Evolutionary conservation across 139 green algal species (phyloP), one percentile per base, ranked within the genome.

Genomic region (Chlamydomonas eustigma): DNA sequence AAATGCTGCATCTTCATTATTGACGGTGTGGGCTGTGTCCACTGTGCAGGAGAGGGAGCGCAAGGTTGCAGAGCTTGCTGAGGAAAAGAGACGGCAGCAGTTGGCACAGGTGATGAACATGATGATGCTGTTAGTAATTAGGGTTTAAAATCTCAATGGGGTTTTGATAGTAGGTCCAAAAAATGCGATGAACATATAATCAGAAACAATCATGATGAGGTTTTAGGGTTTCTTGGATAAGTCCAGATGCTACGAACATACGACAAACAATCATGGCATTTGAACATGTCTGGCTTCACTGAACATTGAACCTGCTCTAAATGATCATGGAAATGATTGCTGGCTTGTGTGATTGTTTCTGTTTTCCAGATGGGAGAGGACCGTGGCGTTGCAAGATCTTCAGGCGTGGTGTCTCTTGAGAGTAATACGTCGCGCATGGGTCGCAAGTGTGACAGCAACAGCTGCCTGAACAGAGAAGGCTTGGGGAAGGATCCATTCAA

Each of bases 401-500:
- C 44, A 4, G 18, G 39, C 3, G 28, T 37, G 3, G 68, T 76
- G 30, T 22, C 39, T 8, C 44, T 76, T 6, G 39, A 6, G 28
- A 51, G 44, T 50, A 69, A 30, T 5, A 69, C 44, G 3, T 38
- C 71, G 32, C 28, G 30, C 31, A 39, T 69, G 5, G 71, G 71
- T 5, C 71, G 71, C 28, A 76, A 76, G 50, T 76, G 71, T 39
- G 71, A 76, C 44, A 76, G 36, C 71, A 24, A 3, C 30, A 76
- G 6, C 3, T 76, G 71, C 71, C 22, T 78, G 37, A 35, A 22
- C 30, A 34, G 74, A 31, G 63, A 68, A 38, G 70, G 38, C 28
- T 2, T 69, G 36, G 74, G 37, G 24, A 39, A 5, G 35, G 65
- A 8, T 1, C 51, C 31, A 6, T 86, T 86, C 76, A 86, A 86